Base-by-base conservation (phyloP, 257 asterid genomes). In the Asclepias syriaca region DNA sequence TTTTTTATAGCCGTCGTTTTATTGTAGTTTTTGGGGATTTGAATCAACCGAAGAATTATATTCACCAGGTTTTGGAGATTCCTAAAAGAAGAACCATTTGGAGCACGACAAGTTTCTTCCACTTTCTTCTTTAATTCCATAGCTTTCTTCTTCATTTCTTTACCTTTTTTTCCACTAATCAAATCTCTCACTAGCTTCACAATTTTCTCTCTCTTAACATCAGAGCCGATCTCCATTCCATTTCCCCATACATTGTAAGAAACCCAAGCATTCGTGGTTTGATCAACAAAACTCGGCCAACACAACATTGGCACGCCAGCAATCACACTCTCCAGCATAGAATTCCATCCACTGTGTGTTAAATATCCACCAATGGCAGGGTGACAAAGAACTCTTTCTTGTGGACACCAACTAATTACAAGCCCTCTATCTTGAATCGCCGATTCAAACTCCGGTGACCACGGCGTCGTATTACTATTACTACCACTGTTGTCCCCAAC, bases 281-380 rank as follows among this genome's bases (percentile, higher is more conserved):
- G 83, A 8, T 76, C 79, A 0, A 75, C 66, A 27, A 69, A 72
- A 46, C 66, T 61, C 0, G 85, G 81, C 79, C 85, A 82, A 34
- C 83, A 76, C 18, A 82, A 24, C 69, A 76, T 34, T 5, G 85
- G 85, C 72, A 82, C 79, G 2, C 85, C 83, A 37, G 13, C 39
- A 5, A 55, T 65, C 8, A 75, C 22, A 13, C 83, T 81, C 16
- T 81, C 79, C 0, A 78, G n/a, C 21, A 49, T 32, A 1, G 81
- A 80, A 56, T 80, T 80, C 84, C 81, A 77, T 2, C 81, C 81
- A 6, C 77, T 57, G 1, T 82, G 83, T 0, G 79, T 75, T 29
- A 78, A 73, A 16, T 78, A 76, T 8, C 83, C 81, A 27, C 83
- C 77, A 6, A 79, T 29, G 1, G 85, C 72, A 2, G 73, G 73